Percentiles rank a stretch among this genome's conserved stretches.
phyloP scores from a whole-genome alignment of 139 green algal genomes.

The Chlamydomonas asymmetrica region DNA sequence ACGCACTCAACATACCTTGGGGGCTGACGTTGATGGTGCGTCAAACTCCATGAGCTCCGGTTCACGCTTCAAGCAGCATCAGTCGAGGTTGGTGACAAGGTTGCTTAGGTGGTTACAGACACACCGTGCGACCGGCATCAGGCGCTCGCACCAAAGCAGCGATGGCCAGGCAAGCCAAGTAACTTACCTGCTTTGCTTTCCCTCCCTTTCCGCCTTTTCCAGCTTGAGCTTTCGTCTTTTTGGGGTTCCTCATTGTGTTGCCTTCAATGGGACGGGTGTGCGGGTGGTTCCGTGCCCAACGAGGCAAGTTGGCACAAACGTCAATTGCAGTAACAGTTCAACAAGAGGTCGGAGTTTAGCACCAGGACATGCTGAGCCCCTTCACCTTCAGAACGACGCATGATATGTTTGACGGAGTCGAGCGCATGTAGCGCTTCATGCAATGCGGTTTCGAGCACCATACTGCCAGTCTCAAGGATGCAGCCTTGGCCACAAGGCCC shows the following conservation, averaged over 20 bases:
- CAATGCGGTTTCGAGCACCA: too few species aligned
- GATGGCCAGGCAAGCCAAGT: neutral
- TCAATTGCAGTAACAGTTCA: too few species aligned
- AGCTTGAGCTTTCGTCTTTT: constrained; percentile 29
- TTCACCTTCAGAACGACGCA: neutral
- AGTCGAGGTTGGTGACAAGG: neutral
- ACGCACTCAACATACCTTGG: constrained; percentile 25
- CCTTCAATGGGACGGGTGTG: neutral
- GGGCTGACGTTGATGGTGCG: constrained; percentile 1
- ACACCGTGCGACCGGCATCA: neutral
- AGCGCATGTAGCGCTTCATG: too few species aligned
- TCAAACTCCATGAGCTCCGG: constrained; percentile 14
- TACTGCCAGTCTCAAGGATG: too few species aligned
- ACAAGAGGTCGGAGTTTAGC: neutral
- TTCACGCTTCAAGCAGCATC: neutral
- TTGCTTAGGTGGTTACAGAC: neutral
- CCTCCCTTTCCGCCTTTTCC: constrained; percentile 18
- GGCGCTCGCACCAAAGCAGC: too few species aligned
- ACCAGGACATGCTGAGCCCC: neutral
- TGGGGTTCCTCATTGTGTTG: constrained; percentile 35
- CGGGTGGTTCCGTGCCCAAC: too few species aligned
- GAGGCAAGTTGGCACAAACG: neutral
- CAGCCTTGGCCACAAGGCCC: too few species aligned
- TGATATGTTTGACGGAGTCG: neutral
- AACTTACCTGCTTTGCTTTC: constrained; percentile 9